Conservation (phyloP, 306 rosid genomes). For the Cicer pinnatifidum region DNA sequence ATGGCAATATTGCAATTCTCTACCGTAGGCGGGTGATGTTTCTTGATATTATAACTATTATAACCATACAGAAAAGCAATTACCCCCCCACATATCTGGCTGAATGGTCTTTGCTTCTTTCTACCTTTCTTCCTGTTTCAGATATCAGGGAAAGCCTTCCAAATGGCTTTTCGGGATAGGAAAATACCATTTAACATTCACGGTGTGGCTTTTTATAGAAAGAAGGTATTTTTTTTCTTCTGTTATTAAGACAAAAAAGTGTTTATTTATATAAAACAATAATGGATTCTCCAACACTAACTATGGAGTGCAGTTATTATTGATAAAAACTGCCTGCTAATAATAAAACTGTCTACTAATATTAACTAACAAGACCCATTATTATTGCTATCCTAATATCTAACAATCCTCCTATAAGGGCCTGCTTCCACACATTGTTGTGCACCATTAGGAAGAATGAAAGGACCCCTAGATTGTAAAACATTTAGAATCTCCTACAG, state of each 20-base stretch:
- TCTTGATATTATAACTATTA: constrained; percentile 37
- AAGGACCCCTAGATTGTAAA: too few relatives aligned
- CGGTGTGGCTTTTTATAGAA: constrained; percentile 89
- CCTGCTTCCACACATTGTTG: too few relatives aligned
- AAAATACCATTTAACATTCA: constrained; percentile 90
- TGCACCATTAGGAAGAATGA: too few relatives aligned
- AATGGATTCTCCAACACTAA: too few relatives aligned
- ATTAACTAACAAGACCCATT: too few relatives aligned
- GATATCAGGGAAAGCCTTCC: constrained; percentile 92
- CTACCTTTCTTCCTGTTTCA: constrained; percentile 43
- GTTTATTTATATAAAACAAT: too few relatives aligned
- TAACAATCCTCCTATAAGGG: too few relatives aligned
- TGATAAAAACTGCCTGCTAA: too few relatives aligned
- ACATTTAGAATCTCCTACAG: neutral
- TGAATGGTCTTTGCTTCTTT: constrained; percentile 21
- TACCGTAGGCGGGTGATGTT: constrained; percentile 92
- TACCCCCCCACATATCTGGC: neutral
- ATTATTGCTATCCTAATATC: too few relatives aligned
- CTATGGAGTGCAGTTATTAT: too few relatives aligned
- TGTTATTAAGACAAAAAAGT: neutral
- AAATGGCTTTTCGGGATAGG: constrained; percentile 87
- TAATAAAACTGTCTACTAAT: too few relatives aligned
- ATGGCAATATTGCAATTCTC: constrained; percentile 81
- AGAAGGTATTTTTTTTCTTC: constrained; percentile 62
- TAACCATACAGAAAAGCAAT: constrained; percentile 29